Evolutionary conservation across 768 basidiomycete genomes (phyloP).

Genomic region (Suillus occidentalis): DNA sequence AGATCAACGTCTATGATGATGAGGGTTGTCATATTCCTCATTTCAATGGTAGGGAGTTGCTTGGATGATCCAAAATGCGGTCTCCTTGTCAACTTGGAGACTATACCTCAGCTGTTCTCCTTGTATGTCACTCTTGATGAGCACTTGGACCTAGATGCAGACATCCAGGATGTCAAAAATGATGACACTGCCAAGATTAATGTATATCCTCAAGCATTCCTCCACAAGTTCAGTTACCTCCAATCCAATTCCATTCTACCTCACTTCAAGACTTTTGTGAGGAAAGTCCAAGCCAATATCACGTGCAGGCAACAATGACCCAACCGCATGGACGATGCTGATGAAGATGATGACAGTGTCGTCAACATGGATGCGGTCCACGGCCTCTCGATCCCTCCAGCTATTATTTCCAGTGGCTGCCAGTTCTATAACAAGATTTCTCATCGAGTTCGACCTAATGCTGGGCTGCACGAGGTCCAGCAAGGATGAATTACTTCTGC

Average conservation of each 20-base stretch:
- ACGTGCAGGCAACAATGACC: too few relatives aligned
- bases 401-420: not conserved
- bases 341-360: too few relatives aligned
- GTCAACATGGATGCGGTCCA: too few relatives aligned
- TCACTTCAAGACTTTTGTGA: not conserved
- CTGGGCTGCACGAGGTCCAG: not conserved
- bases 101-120: not conserved
- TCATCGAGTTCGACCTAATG: not conserved
- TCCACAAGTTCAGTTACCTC: not conserved
- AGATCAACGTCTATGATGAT: not conserved
- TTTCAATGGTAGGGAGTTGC: not conserved
- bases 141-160: not conserved
- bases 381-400: not conserved
- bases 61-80: not conserved
- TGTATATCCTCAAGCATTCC: not conserved
- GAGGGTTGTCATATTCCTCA: not conserved
- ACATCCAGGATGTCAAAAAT: not conserved
- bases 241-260: not conserved
- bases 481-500: not conserved
- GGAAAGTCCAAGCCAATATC: not conserved
- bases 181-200: too few relatives aligned
- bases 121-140: not conserved
- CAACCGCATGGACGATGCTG: too few relatives aligned
- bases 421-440: not conserved
- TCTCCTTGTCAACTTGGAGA: not conserved